phyloP scores from a whole-genome alignment of 73 alveolate species.

The Tetrahymena borealis region DNA sequence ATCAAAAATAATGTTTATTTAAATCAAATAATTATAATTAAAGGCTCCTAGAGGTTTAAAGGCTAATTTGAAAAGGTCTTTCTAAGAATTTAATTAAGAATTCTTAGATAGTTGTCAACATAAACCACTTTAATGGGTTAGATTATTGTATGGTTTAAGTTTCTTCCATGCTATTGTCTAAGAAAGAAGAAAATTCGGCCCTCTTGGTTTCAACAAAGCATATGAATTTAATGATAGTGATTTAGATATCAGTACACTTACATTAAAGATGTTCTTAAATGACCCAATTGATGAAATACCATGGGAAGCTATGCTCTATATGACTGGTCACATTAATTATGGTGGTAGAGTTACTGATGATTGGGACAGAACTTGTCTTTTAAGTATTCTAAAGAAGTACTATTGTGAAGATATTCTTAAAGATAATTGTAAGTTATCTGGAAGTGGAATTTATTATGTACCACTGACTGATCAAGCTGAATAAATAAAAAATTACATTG shows the following conservation, averaged over 20 bases:
- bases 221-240: slow-evolving; percentile 94
- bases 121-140: slow-evolving; percentile 72
- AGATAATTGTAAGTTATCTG: slow-evolving; percentile 69
- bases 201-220: slow-evolving; percentile 94
- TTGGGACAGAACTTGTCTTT: slow-evolving; percentile 81
- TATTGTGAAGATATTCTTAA: slow-evolving; percentile 72
- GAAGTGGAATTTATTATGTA: slow-evolving; percentile 80
- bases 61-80: slow-evolving; percentile 93
- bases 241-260: slow-evolving; percentile 69
- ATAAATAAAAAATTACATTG: slow-evolving; percentile 43
- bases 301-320: slow-evolving; percentile 90
- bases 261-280: slow-evolving; percentile 76
- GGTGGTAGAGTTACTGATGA: slow-evolving; percentile 98
- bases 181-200: slow-evolving; percentile 95
- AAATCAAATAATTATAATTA: neutral
- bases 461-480: slow-evolving; percentile 54
- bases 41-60: slow-evolving; percentile 99
- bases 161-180: slow-evolving; percentile 94
- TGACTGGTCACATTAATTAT: slow-evolving; percentile 92
- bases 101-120: slow-evolving; percentile 73
- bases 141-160: slow-evolving; percentile 81
- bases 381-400: slow-evolving; percentile 69
- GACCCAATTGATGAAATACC: slow-evolving; percentile 83
- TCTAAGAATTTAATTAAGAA: slow-evolving; percentile 83
- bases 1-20: neutral